Conservation (phyloP, 192 early-diverging fungal species). For the Gryganskiella cystojenkinii region DNA sequence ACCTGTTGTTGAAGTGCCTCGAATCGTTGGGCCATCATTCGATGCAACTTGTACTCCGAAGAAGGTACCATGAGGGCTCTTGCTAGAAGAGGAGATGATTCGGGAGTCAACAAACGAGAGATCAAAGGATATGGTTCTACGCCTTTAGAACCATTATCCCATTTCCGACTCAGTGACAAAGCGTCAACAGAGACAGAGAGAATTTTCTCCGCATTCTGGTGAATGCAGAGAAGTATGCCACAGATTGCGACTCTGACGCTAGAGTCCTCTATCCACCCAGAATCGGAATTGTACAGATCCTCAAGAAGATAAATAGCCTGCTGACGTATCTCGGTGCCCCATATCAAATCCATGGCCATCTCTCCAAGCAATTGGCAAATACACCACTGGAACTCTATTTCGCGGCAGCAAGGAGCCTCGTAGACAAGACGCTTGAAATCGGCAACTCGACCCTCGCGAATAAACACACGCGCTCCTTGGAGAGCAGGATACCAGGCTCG, state of each 20-base stretch:
- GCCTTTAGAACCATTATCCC: neutral
- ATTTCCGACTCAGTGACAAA: neutral
- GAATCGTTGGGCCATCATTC: slow-evolving; percentile 1
- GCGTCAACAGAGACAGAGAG: neutral
- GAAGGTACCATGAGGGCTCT: slow-evolving; percentile 6
- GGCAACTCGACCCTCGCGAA: slow-evolving; percentile 13
- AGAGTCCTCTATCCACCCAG: neutral
- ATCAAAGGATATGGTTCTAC: slow-evolving; percentile 14
- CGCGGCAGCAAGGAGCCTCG: slow-evolving; percentile 17
- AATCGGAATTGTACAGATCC: slow-evolving; percentile 6
- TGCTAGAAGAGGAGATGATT: slow-evolving; percentile 7
- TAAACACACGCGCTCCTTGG: slow-evolving; percentile 1
- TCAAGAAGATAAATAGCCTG: slow-evolving; percentile 17
- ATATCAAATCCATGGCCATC: slow-evolving; percentile 23
- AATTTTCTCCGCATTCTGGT: neutral
- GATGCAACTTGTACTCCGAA: slow-evolving; percentile 17
- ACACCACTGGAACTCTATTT: slow-evolving; percentile 17
- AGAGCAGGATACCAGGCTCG: slow-evolving; percentile 7
- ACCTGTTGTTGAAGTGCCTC: slow-evolving; percentile 1
- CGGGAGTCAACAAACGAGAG: slow-evolving; percentile 8
- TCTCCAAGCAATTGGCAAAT: slow-evolving; percentile 26
- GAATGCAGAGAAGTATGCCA: slow-evolving; percentile 4
- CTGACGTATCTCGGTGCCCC: neutral
- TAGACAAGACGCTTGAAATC: slow-evolving; percentile 14
- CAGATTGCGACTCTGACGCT: neutral